phyloP scores from a whole-genome alignment of 345 rosid species.

The Trapa incisa region DNA sequence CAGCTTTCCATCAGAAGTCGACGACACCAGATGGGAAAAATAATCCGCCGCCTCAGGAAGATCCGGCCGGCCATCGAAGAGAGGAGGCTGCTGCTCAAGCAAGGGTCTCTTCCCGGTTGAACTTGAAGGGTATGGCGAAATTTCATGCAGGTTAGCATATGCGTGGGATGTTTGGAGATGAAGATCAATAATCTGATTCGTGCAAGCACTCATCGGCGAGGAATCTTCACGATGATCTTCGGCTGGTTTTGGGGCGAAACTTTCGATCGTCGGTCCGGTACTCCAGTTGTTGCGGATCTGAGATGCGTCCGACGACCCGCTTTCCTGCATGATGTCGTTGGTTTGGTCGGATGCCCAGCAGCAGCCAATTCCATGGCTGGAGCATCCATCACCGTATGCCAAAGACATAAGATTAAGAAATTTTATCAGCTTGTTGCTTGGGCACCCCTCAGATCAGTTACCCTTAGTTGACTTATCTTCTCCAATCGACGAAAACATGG shows the following conservation, averaged over 20 bases:
- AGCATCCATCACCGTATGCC: background rate
- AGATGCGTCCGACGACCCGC: background rate
- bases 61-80: slow-evolving; percentile 16
- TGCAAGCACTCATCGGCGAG: background rate
- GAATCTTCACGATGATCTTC: slow-evolving; percentile 1
- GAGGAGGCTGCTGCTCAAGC: slow-evolving; percentile 26
- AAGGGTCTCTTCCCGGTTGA: slow-evolving; percentile 17
- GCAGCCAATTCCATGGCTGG: background rate
- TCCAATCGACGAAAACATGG: background rate
- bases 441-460: background rate
- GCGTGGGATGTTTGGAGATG: background rate
- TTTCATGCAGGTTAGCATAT: background rate
- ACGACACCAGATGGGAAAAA: slow-evolving; percentile 15
- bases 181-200: background rate
- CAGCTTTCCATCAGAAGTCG: slow-evolving; percentile 38
- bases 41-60: slow-evolving; percentile 22
- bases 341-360: background rate
- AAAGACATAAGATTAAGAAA: slow-evolving; percentile 2
- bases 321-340: background rate
- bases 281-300: background rate
- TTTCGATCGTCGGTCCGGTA: background rate
- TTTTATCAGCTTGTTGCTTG: slow-evolving; percentile 3
- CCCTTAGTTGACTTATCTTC: background rate
- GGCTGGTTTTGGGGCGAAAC: background rate
- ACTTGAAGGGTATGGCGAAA: slow-evolving; percentile 24